Base-by-base conservation (phyloP, 257 asterid species). In the Fraxinus cuspidata region DNA sequence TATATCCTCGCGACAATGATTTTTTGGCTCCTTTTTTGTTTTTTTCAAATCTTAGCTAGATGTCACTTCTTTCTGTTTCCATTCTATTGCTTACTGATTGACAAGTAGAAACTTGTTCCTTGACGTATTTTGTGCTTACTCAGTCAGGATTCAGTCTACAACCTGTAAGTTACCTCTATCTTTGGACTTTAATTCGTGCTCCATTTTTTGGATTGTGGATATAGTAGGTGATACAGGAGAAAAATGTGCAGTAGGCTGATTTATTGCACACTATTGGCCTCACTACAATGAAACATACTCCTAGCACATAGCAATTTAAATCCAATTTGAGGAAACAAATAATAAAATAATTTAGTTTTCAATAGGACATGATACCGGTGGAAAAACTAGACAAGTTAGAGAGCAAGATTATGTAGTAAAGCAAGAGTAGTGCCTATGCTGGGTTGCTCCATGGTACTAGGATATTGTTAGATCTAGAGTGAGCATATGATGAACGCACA, bases 101-200 rank as follows among this genome's bases (percentile, higher is more conserved):
- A 70, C 68, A 53, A 68, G 75, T 27, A 60, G 21, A 68, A 58
- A 47, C 80, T 69, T 78, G 82, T 83, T 85, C 92, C 97, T 89
- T 95, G 85, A 92, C 94, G 58, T 7, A 79, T 37, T 70, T 78
- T 37, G 88, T 84, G 85, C 71, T 88, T 76, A 95, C 99, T 71
- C 98, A 96, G 80, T 96, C 99, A 38, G 99, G 99, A 74, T 96
- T 96, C 87, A 93, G 98, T 74, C 86, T 96, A 77, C 93, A 92
- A 76, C 99, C 99, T 66, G 99, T 96, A 83, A 95, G 97, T 87
- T 68, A 13, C 74, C 81, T 60, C 32, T 74, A 34, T 80, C 71
- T 64, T n/a, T 47, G 28, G 58, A 42, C 12, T 53, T 72, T 3
- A 63, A 63, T 63, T 63, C n/a, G 12, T 31, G 7, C 35, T 23